A percentile compares a stretch with the other conserved stretches of the same genome.
Evolutionary conservation across 2,329 filamentous ascomycete species (phyloP).

Genomic region (Cryoendolithus antarcticus): DNA sequence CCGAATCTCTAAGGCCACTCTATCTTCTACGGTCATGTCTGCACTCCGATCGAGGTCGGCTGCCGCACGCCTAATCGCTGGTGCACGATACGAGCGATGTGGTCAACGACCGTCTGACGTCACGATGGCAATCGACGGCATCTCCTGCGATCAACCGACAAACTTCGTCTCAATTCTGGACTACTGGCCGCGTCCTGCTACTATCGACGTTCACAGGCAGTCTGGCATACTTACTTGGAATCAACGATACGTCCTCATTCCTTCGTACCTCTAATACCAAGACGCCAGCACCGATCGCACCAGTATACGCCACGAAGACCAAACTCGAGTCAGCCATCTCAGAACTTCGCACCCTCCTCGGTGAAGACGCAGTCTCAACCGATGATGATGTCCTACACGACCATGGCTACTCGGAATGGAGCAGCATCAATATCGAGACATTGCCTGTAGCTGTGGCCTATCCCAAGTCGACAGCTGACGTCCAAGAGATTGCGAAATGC

Average conservation of each 20-base stretch:
- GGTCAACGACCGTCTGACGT: neutral
- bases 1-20: too few species aligned
- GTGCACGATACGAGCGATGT: too few species aligned
- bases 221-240: conserved; percentile 40
- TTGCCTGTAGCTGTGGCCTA: conserved; percentile 55
- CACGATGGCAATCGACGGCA: conserved; percentile 7
- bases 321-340: conserved; percentile 44
- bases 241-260: conserved; percentile 22
- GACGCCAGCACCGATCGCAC: conserved; percentile 11
- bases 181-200: conserved; percentile 34
- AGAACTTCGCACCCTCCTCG: conserved; percentile 42
- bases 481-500: conserved; percentile 52
- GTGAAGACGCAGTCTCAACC: conserved; percentile 48
- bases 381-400: conserved; percentile 51
- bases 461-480: conserved; percentile 51
- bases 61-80: too few species aligned
- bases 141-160: neutral
- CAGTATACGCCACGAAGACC: conserved; percentile 36
- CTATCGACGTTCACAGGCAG: conserved; percentile 39
- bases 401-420: conserved; percentile 62
- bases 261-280: conserved; percentile 1
- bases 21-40: too few species aligned
- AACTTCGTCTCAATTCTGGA: conserved; percentile 29
- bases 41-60: too few species aligned
- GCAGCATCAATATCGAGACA: conserved; percentile 51